A percentile compares a stretch with the other conserved stretches of the same genome.
Conservation (phyloP, 2,329 filamentous ascomycete species). For the Fusarium chlamydosporum region DNA sequence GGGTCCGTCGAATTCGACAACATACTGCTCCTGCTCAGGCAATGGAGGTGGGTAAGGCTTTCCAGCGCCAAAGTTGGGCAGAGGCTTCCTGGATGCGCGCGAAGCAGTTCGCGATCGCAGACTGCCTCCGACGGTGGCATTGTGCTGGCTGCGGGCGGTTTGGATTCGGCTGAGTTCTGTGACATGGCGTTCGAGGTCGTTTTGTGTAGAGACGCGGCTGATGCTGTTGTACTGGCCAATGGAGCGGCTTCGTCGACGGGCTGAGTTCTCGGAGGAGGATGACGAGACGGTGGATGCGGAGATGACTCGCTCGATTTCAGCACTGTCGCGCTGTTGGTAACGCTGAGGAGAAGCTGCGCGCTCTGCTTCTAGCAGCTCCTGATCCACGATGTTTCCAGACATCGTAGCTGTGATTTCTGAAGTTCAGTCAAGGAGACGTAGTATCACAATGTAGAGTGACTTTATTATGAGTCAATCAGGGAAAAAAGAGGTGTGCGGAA, state of each 20-base stretch:
- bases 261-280: constrained; percentile 59
- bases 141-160: constrained; percentile 79
- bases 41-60: constrained; percentile 80
- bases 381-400: constrained; percentile 68
- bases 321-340: constrained; percentile 60
- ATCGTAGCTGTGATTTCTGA: constrained; percentile 46
- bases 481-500: constrained; percentile 8
- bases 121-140: constrained; percentile 74
- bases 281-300: constrained; percentile 66
- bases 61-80: constrained; percentile 79
- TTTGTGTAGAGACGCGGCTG: constrained; percentile 73
- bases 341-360: constrained; percentile 64
- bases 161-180: constrained; percentile 80
- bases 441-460: neutral
- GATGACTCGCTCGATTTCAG: constrained; percentile 72
- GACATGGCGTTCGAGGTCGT: constrained; percentile 77
- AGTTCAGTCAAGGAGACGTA: neutral
- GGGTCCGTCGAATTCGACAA: constrained; percentile 87
- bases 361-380: constrained; percentile 68
- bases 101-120: constrained; percentile 56
- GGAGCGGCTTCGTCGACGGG: constrained; percentile 29
- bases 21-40: constrained; percentile 80
- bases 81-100: constrained; percentile 68
- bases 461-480: neutral
- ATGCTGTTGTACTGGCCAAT: constrained; percentile 61